Conservation (phyloP, 108 stramenopile genomes). For the Nitzschia sp. region DNA sequence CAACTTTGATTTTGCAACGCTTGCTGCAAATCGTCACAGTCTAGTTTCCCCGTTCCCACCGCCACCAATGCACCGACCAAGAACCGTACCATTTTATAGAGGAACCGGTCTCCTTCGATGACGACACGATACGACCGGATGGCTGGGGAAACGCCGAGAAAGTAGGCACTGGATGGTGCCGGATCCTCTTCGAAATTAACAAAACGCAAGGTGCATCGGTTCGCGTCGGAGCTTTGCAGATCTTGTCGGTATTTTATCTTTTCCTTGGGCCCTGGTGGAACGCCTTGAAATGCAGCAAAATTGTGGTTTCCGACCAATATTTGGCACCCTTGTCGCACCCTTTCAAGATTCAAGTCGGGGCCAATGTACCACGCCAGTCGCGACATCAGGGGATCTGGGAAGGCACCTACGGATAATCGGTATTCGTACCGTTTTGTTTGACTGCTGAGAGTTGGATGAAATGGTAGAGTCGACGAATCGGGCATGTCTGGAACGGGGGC, state of each 20-base stretch:
- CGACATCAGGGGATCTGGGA: slow-evolving; percentile 64
- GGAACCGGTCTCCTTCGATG: slow-evolving; percentile 75
- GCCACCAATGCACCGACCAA: slow-evolving; percentile 79
- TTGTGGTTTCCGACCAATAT: slow-evolving; percentile 51
- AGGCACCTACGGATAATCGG: slow-evolving; percentile 53
- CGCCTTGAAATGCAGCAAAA: slow-evolving; percentile 72
- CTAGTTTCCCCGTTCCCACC: slow-evolving; percentile 49
- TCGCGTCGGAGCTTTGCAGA: background rate
- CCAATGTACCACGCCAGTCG: slow-evolving; percentile 63
- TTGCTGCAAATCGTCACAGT: slow-evolving; percentile 42
- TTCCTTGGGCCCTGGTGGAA: background rate
- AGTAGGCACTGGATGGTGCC: background rate
- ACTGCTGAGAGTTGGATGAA: slow-evolving; percentile 78
- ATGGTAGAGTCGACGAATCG: slow-evolving; percentile 29
- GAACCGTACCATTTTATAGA: slow-evolving; percentile 85
- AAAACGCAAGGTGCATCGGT: slow-evolving; percentile 1
- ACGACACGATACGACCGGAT: slow-evolving; percentile 42
- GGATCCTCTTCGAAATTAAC: background rate
- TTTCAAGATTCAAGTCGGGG: background rate
- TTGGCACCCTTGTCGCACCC: slow-evolving; percentile 20
- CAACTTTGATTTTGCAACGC: slow-evolving; percentile 37
- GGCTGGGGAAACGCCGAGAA: slow-evolving; percentile 17
- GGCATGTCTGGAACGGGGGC: slow-evolving; percentile 45
- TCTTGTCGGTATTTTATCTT: background rate
- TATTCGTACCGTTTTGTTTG: slow-evolving; percentile 72